Evolutionary conservation across 352 stramenopile genomes (phyloP).

Genomic region (Pilasporangium apinafurcum): DNA sequence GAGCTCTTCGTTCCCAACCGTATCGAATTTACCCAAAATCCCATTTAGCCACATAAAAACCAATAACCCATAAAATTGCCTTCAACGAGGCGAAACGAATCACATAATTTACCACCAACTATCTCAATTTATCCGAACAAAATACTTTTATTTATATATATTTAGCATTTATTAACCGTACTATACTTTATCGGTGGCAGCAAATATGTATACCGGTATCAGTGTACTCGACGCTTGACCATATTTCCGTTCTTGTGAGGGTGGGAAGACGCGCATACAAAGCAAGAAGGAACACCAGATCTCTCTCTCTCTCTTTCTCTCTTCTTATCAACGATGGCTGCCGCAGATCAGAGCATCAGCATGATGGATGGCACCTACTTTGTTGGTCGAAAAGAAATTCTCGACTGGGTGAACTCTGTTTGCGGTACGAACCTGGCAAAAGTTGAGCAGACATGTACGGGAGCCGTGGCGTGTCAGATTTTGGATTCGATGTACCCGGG

Average conservation of each 20-base stretch:
- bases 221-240: too few relatives aligned
- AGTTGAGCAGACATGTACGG: conserved; percentile 96
- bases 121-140: neutral
- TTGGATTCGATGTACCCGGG: conserved; percentile 93
- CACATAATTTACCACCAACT: conserved; percentile 1
- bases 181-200: too few relatives aligned
- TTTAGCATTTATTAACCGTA: neutral
- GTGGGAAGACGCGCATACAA: too few relatives aligned
- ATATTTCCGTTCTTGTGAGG: too few relatives aligned
- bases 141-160: neutral
- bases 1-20: conserved; percentile 1
- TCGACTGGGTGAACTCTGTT: conserved; percentile 98
- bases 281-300: too few relatives aligned
- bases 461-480: conserved; percentile 97
- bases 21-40: conserved; percentile 8
- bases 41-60: neutral
- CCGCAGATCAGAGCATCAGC: conserved; percentile 84
- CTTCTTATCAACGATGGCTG: conserved; percentile 32
- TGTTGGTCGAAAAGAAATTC: conserved; percentile 94
- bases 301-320: neutral
- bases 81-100: neutral
- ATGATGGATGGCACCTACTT: conserved; percentile 98
- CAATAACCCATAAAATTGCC: neutral
- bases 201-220: too few relatives aligned
- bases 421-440: conserved; percentile 93